Evolutionary conservation across 108 stramenopile genomes (phyloP).

Genomic region (Cyclotella kingstonii): DNA sequence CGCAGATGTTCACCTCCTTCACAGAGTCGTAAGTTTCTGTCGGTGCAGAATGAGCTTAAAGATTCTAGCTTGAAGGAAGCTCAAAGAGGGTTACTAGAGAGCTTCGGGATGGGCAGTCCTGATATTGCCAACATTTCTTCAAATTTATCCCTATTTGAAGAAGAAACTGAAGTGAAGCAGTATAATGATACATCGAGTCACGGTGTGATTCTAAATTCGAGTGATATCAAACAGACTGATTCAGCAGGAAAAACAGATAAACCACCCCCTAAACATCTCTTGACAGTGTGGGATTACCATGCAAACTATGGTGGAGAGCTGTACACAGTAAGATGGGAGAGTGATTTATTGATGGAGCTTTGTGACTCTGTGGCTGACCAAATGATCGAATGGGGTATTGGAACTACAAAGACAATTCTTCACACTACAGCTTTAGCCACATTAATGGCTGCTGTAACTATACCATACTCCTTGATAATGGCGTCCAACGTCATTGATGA

Average conservation of each 20-base stretch:
- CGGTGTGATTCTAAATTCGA: no score
- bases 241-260: conserved; percentile 22
- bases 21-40: conserved; percentile 42
- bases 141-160: conserved; percentile 14
- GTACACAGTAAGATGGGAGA: conserved; percentile 83
- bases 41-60: conserved; percentile 25
- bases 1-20: conserved; percentile 28
- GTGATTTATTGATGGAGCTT: conserved; percentile 65
- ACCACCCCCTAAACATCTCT: conserved; percentile 58
- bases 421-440: conserved; percentile 78
- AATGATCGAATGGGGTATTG: conserved; percentile 70
- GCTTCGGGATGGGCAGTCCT: conserved; percentile 16
- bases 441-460: conserved; percentile 72
- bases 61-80: conserved; percentile 19
- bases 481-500: conserved; percentile 88
- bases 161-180: conserved; percentile 20
- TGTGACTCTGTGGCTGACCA: conserved; percentile 76
- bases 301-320: conserved; percentile 77
- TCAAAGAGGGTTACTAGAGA: conserved; percentile 24
- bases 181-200: conserved; percentile 24
- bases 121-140: conserved; percentile 23
- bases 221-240: no score
- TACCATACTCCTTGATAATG: conserved; percentile 71
- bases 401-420: conserved; percentile 69
- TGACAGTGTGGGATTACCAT: conserved; percentile 79